Evolutionary conservation across 257 asterid genomes (phyloP).

Genomic region (Osmanthus fragrans): DNA sequence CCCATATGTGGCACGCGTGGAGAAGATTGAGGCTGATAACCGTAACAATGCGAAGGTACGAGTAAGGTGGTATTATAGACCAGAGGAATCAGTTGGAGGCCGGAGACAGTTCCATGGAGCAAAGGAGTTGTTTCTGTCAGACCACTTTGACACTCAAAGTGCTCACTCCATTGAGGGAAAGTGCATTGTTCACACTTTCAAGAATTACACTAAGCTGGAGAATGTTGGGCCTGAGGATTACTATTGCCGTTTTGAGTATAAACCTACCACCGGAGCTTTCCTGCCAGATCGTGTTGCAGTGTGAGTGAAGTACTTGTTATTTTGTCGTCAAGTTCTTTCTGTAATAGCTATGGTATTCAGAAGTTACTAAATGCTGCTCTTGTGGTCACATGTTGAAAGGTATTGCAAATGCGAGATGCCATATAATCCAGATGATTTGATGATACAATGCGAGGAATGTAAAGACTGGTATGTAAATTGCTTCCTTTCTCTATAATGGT

Average conservation of each 20-base stretch:
- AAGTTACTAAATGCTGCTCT: slow-evolving; percentile 27
- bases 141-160: slow-evolving; percentile 61
- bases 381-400: slow-evolving; percentile 34
- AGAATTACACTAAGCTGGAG: slow-evolving; percentile 54
- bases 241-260: slow-evolving; percentile 59
- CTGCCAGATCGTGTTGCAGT: slow-evolving; percentile 64
- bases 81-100: slow-evolving; percentile 72
- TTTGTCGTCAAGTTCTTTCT: slow-evolving; percentile 2
- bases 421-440: slow-evolving; percentile 69
- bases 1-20: slow-evolving; percentile 63
- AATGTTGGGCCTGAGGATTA: slow-evolving; percentile 55
- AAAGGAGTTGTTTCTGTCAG: slow-evolving; percentile 64
- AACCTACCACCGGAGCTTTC: slow-evolving; percentile 54
- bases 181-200: slow-evolving; percentile 60
- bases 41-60: slow-evolving; percentile 41
- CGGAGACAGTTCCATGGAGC: slow-evolving; percentile 64
- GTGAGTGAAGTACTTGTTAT: slow-evolving; percentile 38
- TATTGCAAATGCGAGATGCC: slow-evolving; percentile 84
- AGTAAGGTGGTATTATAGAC: slow-evolving; percentile 73
- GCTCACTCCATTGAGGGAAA: slow-evolving; percentile 63
- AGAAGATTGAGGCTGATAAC: slow-evolving; percentile 54
- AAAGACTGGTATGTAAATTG: slow-evolving; percentile 55
- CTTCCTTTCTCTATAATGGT: neutral
- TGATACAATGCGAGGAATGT: slow-evolving; percentile 77
- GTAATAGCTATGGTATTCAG: neutral